Percentiles rank a stretch among this genome's conserved stretches.
These are phyloP conservation scores for Globisporangium rhizosaccharum DNA, from an alignment of 352 stramenopile genomes.

Conservation along the genomic window DNA sequence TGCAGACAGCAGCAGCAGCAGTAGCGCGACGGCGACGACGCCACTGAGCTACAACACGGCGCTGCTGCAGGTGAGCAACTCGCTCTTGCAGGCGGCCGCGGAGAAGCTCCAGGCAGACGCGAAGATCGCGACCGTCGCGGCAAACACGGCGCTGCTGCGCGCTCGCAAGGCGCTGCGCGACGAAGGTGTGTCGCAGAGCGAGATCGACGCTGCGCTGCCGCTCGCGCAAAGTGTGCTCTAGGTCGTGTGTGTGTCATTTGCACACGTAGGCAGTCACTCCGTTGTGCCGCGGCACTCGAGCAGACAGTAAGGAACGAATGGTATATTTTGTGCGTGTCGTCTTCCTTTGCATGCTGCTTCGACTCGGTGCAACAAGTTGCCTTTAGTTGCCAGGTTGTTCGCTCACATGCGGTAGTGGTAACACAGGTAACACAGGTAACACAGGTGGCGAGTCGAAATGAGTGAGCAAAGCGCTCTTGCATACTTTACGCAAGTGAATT, in stretches of 20 bases:
- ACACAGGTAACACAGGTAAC: no score
- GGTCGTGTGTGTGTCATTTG: no score
- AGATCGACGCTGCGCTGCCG: slow-evolving; percentile 16
- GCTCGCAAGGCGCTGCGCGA: slow-evolving; percentile 12
- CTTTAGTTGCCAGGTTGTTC: no score
- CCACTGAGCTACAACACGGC: slow-evolving; percentile 7
- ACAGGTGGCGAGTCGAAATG: no score
- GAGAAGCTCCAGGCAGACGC: slow-evolving; percentile 16
- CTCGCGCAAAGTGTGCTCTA: neutral
- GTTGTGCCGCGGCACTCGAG: no score
- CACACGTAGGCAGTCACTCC: neutral
- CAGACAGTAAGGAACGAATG: no score
- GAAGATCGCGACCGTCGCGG: slow-evolving; percentile 8
- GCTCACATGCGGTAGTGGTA: no score
- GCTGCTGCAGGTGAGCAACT: slow-evolving; percentile 13
- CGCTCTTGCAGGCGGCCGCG: slow-evolving; percentile 13
- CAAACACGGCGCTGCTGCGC: slow-evolving; percentile 14
- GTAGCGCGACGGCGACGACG: neutral
- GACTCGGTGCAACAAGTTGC: no score
- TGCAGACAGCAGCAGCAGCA: neutral
- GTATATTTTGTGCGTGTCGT: no score
- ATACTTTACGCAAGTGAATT: no score
- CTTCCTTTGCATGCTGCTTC: no score
- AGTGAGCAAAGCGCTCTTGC: no score
- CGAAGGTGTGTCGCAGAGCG: slow-evolving; percentile 12